Evolutionary conservation across 2,329 filamentous ascomycete species (phyloP).

Genomic region (Orbilia ellipsospora): DNA sequence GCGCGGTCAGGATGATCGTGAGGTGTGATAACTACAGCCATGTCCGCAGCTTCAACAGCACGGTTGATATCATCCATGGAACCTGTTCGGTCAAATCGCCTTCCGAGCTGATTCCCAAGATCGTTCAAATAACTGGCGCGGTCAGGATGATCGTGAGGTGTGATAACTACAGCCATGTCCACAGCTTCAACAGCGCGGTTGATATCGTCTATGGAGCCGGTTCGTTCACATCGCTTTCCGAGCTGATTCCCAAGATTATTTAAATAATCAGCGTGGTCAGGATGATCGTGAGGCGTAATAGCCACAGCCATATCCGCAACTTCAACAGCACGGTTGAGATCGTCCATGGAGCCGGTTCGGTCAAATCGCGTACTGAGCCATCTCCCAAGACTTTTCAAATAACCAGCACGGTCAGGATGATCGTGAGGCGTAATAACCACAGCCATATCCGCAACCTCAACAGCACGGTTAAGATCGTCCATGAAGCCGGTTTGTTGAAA

Average conservation of each 20-base stretch:
- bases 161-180: background rate
- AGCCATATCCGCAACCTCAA: too few relatives aligned
- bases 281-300: background rate
- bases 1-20: conserved; percentile 12
- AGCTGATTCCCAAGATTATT: conserved; percentile 2
- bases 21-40: background rate
- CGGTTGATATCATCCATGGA: conserved; percentile 33
- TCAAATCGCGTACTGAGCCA: too few relatives aligned
- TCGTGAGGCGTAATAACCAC: too few relatives aligned
- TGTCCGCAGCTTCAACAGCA: conserved; percentile 11
- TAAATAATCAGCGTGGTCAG: background rate
- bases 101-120: background rate
- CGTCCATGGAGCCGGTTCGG: too few relatives aligned
- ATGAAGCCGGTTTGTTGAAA: too few relatives aligned
- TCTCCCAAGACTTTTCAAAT: too few relatives aligned
- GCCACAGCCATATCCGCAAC: background rate
- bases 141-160: background rate
- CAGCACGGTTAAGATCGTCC: too few relatives aligned
- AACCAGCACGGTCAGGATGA: too few relatives aligned
- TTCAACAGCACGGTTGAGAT: conserved; percentile 9
- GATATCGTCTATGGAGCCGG: too few relatives aligned
- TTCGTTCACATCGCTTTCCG: too few relatives aligned
- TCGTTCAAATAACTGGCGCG: background rate
- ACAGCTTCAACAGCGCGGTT: conserved; percentile 8
- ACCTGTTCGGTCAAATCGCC: too few relatives aligned